Evolutionary conservation across 2,329 filamentous ascomycete genomes (phyloP).

Genomic region (Fusarium kyushuense): DNA sequence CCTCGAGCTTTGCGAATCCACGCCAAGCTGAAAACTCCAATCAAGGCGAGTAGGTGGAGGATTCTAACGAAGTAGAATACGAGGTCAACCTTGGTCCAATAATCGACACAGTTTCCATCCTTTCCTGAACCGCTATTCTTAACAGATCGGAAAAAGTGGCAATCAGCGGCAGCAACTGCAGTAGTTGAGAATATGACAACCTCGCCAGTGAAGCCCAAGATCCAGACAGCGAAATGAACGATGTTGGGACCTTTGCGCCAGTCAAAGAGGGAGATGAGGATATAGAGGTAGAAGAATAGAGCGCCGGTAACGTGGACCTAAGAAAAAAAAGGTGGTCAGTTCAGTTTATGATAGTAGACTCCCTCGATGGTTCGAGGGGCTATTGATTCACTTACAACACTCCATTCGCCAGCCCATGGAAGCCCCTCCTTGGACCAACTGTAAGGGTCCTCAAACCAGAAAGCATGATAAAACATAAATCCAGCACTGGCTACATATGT

Average conservation of each 20-base stretch:
- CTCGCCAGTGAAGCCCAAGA: constrained; percentile 78
- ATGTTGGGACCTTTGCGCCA: constrained; percentile 82
- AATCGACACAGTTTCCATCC: constrained; percentile 51
- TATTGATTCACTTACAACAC: constrained; percentile 70
- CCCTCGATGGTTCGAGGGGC: constrained; percentile 1
- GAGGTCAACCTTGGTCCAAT: constrained; percentile 68
- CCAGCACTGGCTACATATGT: constrained; percentile 82
- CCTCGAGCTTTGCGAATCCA: constrained; percentile 57
- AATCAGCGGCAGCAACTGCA: constrained; percentile 73
- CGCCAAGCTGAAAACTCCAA: constrained; percentile 61
- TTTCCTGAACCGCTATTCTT: constrained; percentile 44
- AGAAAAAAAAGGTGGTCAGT: constrained; percentile 40
- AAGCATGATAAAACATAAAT: constrained; percentile 79
- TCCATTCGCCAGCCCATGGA: constrained; percentile 80
- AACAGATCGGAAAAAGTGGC: constrained; percentile 68
- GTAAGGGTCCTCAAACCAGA: constrained; percentile 60
- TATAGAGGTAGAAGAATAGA: constrained; percentile 87
- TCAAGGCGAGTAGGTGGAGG: constrained; percentile 70
- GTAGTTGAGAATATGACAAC: constrained; percentile 76
- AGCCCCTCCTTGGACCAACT: constrained; percentile 60
- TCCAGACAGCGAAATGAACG: constrained; percentile 85
- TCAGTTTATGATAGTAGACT: constrained; percentile 20
- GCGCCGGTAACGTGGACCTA: constrained; percentile 88
- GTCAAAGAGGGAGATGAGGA: constrained; percentile 88
- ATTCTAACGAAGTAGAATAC: constrained; percentile 76